Evolutionary conservation across 306 rosid species (phyloP), one percentile per base, ranked within the genome.

Genomic region (Benincasa hispida): DNA sequence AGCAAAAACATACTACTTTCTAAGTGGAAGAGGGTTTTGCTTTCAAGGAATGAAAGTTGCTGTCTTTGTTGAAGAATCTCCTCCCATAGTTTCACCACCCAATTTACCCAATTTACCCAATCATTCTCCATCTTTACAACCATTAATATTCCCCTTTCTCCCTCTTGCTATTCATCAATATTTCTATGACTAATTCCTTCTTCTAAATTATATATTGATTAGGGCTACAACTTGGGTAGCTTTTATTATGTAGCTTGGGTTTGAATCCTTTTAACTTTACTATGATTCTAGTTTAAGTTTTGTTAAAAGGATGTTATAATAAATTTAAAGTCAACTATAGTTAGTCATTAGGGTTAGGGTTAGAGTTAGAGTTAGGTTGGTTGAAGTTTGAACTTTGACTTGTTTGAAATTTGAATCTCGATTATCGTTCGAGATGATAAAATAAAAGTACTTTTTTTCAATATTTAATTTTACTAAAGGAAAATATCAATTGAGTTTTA

Each of bases 21-120:
- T 88, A 50, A 78, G 92, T 0, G 55, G 88, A 1, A 90, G 91
- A 72, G 95, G 93, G 5, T 91, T 88, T 65, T 93, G 95, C 77
- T 93, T 51, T 48, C 87, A 88, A 10, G 91, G 92, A 30, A 88
- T 91, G 95, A 89, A 67, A 59, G 84, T 88, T 74, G 81, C 83
- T 22, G 79, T 93, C 18, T 0, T 24, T 1, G 93, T 89, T 67
- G 48, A 41, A 9, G 70, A 41, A 9, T 45, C 8, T 8, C 75
- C 82, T 50, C 66, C 76, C n/a, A 66, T 1, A 30, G 17, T 28
- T 17, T 48, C 32, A 68, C 10, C 53, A n/a, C 73, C 53, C 5
- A 66, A 59, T 27, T 13, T 14, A 34, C 39, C 67, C 39, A 60
- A 68, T n/a, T n/a, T n/a, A n/a, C 6, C 34, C 37, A 72, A 72